Conservation (phyloP, 805 yeast genomes). For the Starmera quercuum region DNA sequence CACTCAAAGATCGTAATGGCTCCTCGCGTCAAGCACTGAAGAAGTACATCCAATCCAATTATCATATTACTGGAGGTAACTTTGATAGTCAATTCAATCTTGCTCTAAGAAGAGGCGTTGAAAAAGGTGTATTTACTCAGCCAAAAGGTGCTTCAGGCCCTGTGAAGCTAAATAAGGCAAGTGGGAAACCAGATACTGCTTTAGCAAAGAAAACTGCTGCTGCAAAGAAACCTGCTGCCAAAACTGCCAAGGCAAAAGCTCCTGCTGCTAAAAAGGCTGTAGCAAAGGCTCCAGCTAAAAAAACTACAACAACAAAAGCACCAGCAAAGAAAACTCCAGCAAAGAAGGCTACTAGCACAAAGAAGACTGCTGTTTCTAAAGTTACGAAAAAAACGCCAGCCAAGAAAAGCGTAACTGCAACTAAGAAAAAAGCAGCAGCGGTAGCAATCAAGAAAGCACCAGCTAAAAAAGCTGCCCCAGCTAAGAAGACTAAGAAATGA, state of each 20-base stretch:
- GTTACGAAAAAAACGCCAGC: conserved; percentile 11
- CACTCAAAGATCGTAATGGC: conserved; percentile 76
- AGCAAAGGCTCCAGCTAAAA: conserved; percentile 18
- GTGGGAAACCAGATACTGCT: conserved; percentile 19
- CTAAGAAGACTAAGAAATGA: conserved; percentile 8
- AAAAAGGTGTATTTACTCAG: conserved; percentile 65
- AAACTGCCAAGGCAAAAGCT: conserved; percentile 12
- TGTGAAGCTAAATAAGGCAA: conserved; percentile 45
- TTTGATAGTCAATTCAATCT: conserved; percentile 72
- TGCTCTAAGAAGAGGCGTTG: conserved; percentile 78
- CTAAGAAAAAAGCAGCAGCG: conserved; percentile 7
- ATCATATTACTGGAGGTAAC: conserved; percentile 47
- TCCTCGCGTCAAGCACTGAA: conserved; percentile 82
- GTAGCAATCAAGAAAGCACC: conserved; percentile 16
- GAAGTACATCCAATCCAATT: conserved; percentile 66
- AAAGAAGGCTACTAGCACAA: conserved; percentile 14
- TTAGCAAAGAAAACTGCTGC: conserved; percentile 23
- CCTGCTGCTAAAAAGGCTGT: conserved; percentile 16
- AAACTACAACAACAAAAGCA: conserved; percentile 19
- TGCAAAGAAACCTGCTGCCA: conserved; percentile 19
- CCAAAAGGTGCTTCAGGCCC: conserved; percentile 92
- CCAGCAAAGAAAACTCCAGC: conserved; percentile 16
- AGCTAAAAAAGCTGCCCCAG: conserved; percentile 11
- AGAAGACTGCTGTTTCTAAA: conserved; percentile 19
- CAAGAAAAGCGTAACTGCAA: conserved; percentile 9